Percentiles rank a stretch among this genome's conserved stretches.
Evolutionary conservation across 805 yeast species (phyloP).

Genomic region (Lachancea kluyveri): DNA sequence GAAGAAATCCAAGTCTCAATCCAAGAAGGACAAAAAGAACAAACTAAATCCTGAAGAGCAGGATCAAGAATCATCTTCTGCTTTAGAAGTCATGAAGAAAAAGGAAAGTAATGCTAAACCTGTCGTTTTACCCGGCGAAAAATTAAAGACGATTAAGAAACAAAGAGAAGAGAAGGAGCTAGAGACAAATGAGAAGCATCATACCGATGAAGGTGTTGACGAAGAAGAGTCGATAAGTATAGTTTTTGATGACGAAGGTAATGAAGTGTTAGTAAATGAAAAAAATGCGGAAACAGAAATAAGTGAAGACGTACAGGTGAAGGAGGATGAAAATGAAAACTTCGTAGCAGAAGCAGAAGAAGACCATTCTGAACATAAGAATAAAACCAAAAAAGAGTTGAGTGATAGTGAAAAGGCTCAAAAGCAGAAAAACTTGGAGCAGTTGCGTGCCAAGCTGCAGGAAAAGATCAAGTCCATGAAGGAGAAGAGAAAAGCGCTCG

Average conservation of each 20-base stretch:
- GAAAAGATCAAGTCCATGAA: constrained; percentile 62
- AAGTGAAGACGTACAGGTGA: constrained; percentile 13
- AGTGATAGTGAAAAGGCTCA: constrained; percentile 23
- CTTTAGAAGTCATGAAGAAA: constrained; percentile 53
- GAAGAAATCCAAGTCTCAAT: constrained; percentile 64
- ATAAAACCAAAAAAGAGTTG: constrained; percentile 12
- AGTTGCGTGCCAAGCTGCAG: constrained; percentile 73
- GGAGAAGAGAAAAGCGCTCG: constrained; percentile 88
- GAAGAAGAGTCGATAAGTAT: constrained; percentile 33
- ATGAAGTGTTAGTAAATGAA: no score
- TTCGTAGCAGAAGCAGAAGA: not conserved
- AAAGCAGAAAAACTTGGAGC: constrained; percentile 51
- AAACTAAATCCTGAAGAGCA: constrained; percentile 68
- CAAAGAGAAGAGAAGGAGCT: constrained; percentile 13
- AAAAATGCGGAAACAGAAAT: constrained; percentile 13
- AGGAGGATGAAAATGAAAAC: constrained; percentile 17
- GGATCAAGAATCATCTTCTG: constrained; percentile 44
- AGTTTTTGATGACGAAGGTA: constrained; percentile 70
- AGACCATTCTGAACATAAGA: constrained; percentile 9
- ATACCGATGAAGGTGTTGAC: constrained; percentile 14
- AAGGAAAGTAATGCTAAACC: constrained; percentile 49
- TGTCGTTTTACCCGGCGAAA: constrained; percentile 34
- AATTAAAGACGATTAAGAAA: constrained; percentile 25
- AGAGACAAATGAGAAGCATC: constrained; percentile 7
- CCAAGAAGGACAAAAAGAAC: constrained; percentile 51